Evolutionary conservation across 1,139 yeast genomes (phyloP).

Genomic region (Entelexis sorbosivorans): DNA sequence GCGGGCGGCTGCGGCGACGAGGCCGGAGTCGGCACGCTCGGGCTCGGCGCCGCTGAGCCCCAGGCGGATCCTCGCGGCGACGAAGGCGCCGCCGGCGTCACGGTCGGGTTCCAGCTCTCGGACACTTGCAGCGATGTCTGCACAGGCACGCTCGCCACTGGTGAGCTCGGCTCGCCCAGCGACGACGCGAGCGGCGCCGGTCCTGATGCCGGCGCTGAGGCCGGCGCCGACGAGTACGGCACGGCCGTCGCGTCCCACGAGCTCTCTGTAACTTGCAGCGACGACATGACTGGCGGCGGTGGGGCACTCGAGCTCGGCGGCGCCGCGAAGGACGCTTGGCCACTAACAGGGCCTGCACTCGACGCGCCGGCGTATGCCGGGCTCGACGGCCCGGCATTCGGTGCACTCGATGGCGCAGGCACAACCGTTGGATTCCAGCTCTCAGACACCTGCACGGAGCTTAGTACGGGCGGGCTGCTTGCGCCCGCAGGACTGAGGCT

Average conservation of each 20-base stretch:
- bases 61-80: not conserved
- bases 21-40: not conserved
- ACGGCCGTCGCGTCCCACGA: not conserved
- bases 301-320: not conserved
- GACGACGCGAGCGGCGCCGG: not conserved
- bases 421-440: not conserved
- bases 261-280: not conserved
- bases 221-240: not conserved
- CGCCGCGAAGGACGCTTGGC: not conserved
- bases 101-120: conserved; percentile 1
- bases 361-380: not conserved
- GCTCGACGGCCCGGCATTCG: not conserved
- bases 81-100: not conserved
- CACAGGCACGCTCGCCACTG: not conserved
- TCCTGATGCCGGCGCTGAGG: not conserved
- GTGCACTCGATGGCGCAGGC: not conserved
- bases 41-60: not conserved
- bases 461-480: not conserved
- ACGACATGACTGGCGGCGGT: not conserved
- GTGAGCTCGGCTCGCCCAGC: not conserved
- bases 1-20: not conserved
- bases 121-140: not conserved
- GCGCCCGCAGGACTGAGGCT: not conserved
- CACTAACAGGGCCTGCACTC: no score
- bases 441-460: not conserved